Evolutionary conservation across 495 filamentous ascomycete species (phyloP), one percentile per base, ranked within the genome.

Genomic region (Neurospora sp.): DNA sequence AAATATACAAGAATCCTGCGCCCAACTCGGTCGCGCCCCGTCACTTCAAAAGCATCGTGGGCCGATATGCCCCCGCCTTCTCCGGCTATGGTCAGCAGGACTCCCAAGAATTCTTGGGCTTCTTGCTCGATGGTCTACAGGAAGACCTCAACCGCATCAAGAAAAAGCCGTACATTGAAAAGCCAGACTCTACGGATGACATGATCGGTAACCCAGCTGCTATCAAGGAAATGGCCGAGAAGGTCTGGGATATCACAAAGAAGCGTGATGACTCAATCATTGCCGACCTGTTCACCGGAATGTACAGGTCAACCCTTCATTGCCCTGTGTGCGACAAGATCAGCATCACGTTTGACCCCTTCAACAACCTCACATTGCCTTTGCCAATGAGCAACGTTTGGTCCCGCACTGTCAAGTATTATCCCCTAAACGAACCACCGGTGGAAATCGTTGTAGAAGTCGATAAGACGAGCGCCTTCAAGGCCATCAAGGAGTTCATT

Each of bases 311-410:
- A 38, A 98, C 95, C 5, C 87, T 99, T 54, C 89, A 94, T 73
- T 99, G 96, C 79, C 96, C 95, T 2, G 88, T 84, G 10, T 99
- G 96, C 79, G 87, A 91, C 72, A 99, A 99, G 84, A 91, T 97
- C 82, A 97, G 94, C 86, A 97, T 99, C 75, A 99, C 96, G 5
- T 98, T 99, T 76, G 96, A 99, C 83, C 96, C 96, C 3, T 99
- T 97, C 87, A 98, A 93, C 83, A 96, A 94, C 73, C 82, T 98
- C 39, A 97, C 96, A 0, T 83, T 99, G 35, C 96, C 96, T 72
- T 84, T 99, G 39, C 96, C 96, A 0, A 88, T 97, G 72, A 90
- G 94, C 76, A 92, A 90, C 71, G 83, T 91, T 27, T 96, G 92
- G 90, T 86, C 82, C 71, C 90, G 91, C 73, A 84, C 88, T 3